phyloP scores from a whole-genome alignment of 495 filamentous ascomycete genomes.

The Thozetella sp. region DNA sequence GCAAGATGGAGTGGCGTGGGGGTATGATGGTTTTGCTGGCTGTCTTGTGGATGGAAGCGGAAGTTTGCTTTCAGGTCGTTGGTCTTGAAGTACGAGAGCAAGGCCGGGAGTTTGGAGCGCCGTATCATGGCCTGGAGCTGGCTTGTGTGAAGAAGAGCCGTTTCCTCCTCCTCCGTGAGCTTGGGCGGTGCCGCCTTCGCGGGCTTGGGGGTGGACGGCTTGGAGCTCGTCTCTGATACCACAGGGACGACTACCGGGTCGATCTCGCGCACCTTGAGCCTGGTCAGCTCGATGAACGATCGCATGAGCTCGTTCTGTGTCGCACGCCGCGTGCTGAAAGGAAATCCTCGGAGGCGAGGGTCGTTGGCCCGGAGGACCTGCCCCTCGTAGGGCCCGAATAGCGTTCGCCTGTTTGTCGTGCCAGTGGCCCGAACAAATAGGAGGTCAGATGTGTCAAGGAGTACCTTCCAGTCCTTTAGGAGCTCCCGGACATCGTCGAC shows the following conservation, averaged over 20 bases:
- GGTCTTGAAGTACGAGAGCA: constrained; percentile 79
- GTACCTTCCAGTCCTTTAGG: constrained; percentile 75
- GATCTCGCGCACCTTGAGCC: constrained; percentile 80
- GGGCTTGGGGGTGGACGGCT: constrained; percentile 40
- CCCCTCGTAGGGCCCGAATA: constrained; percentile 89
- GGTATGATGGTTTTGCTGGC: constrained; percentile 75
- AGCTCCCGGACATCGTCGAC: constrained; percentile 80
- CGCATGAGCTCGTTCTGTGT: constrained; percentile 95
- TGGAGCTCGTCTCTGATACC: constrained; percentile 30
- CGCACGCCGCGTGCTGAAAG: constrained; percentile 91
- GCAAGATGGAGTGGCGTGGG: constrained; percentile 88
- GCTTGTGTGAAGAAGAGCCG: constrained; percentile 74
- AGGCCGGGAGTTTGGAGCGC: constrained; percentile 83
- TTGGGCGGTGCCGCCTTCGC: constrained; percentile 50
- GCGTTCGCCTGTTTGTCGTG: constrained; percentile 75
- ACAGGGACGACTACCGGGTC: constrained; percentile 53
- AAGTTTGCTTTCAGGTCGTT: constrained; percentile 73
- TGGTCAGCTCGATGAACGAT: constrained; percentile 87
- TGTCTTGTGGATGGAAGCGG: constrained; percentile 68
- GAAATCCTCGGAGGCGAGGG: constrained; percentile 82
- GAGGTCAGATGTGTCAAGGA: constrained; percentile 82
- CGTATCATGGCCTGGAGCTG: constrained; percentile 88
- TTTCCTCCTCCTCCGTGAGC: constrained; percentile 81
- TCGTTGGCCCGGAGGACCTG: constrained; percentile 84
- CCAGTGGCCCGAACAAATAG: constrained; percentile 91